A percentile compares a stretch with the other conserved stretches of the same genome.
These are phyloP conservation scores for Ceratocystis papillata DNA, from an alignment of 2,329 filamentous ascomycete genomes.

Conservation along the genomic window DNA sequence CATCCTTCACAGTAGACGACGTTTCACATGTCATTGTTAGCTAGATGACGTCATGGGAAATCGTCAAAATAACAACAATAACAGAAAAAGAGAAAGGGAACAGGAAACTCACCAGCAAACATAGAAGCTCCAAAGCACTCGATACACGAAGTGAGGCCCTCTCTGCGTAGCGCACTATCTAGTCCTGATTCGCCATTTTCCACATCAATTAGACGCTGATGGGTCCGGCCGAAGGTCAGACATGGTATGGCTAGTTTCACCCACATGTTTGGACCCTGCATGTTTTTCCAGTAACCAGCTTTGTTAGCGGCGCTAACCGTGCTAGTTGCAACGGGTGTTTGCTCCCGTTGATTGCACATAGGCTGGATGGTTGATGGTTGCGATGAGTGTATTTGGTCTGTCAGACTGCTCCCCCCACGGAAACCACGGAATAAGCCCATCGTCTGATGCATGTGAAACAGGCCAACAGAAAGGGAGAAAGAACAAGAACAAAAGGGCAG, in stretches of 20 bases:
- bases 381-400: background rate
- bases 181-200: conserved; percentile 22
- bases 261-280: conserved; percentile 19
- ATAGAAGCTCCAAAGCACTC: conserved; percentile 19
- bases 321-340: background rate
- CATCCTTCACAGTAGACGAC: conserved; percentile 18
- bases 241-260: conserved; percentile 21
- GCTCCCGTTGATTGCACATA: background rate
- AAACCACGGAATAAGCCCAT: conserved; percentile 7
- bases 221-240: conserved; percentile 21
- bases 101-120: conserved; percentile 15
- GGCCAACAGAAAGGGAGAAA: background rate
- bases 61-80: background rate
- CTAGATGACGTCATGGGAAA: conserved; percentile 17
- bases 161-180: conserved; percentile 17
- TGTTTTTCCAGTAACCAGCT: conserved; percentile 19
- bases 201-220: conserved; percentile 21
- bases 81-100: background rate
- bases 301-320: background rate
- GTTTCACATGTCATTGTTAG: conserved; percentile 24
- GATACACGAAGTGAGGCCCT: conserved; percentile 21
- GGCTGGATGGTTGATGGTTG: background rate
- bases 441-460: background rate
- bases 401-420: background rate
- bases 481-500: background rate